Conservation (phyloP, 1,284 basidiomycete genomes). For the Boletus semigastroideus region DNA sequence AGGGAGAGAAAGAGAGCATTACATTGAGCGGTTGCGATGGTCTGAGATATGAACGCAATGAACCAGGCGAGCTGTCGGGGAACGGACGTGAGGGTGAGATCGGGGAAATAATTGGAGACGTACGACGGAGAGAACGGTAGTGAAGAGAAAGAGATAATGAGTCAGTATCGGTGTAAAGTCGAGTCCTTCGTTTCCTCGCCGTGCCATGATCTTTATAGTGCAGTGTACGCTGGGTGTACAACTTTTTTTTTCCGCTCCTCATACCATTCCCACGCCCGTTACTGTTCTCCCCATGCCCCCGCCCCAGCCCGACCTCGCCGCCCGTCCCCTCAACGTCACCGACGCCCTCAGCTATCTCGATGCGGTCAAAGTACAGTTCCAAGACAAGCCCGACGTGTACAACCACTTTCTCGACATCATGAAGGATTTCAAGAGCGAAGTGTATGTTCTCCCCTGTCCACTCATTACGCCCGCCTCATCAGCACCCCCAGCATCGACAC, state of each 20-base stretch:
- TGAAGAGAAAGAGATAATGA: conserved; percentile 88
- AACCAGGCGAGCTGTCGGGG: conserved; percentile 78
- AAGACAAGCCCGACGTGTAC: conserved; percentile 93
- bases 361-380: conserved; percentile 93
- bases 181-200: conserved; percentile 57
- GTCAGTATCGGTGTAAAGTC: conserved; percentile 85
- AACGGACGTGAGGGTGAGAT: conserved; percentile 2
- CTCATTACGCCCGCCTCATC: background rate
- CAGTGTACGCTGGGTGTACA: too few species aligned
- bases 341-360: conserved; percentile 98
- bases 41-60: conserved; percentile 86
- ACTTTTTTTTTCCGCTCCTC: background rate
- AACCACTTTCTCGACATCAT: conserved; percentile 98
- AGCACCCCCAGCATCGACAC: conserved; percentile 82
- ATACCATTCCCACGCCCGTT: conserved; percentile 18
- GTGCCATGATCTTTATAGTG: conserved; percentile 50
- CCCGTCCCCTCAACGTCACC: conserved; percentile 71
- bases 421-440: conserved; percentile 98
- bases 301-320: conserved; percentile 21
- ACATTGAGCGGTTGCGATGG: conserved; percentile 67
- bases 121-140: conserved; percentile 78
- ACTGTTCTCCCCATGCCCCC: conserved; percentile 13
- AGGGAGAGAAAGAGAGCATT: conserved; percentile 26
- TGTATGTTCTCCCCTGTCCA: conserved; percentile 53
- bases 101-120: conserved; percentile 28